Base-by-base conservation (phyloP, 169 alveolate genomes). In the Plasmodium blacklocki region DNA sequence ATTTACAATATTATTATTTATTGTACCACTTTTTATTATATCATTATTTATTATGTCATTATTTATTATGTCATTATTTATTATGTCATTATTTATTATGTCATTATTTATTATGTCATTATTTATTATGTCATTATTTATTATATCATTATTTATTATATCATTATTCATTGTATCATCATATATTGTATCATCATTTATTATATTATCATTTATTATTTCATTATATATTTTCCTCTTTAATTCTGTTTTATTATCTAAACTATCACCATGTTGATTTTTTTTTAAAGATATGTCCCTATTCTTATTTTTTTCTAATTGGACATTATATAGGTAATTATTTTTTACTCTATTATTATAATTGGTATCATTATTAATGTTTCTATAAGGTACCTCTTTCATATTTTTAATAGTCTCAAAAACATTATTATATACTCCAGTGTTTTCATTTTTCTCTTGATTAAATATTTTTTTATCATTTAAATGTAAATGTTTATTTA, bases 341-440 rank as follows among this genome's bases (percentile, higher is more conserved):
- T 15, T 56, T 6, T 74, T 74, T 74, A 49, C 45, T 2, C 12
- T 21, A 74, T 66, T 12, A 21, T 12, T 5, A n/a, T 9, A 11
- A 19, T 74, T 21, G 12, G 39, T 15, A 49, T 60, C 59, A 56
- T 39, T 59, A 21, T 74, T 74, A 49, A 32, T 32, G 19, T 58
- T 12, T 21, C 47, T 74, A 1, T 74, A 39, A 5, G 47, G 8
- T 5, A 39, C 47, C 47, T 39, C 47, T 5, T 39, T 39, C 47
- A 39, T 39, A 39, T 39, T 39, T 39, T 39, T 39, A 39, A 39
- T 39, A 39, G 47, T 39, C 47, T 39, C 5, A 39, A 6, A 39
- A 39, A 9, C 47, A 39, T 39, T 39, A 5, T 5, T 39, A 39
- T 39, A 6, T 39, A 39, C 47, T 5, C 11, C 47, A 5, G 47